Base-by-base conservation (phyloP, 129 eudicot genomes). In the Arctium lappa region DNA sequence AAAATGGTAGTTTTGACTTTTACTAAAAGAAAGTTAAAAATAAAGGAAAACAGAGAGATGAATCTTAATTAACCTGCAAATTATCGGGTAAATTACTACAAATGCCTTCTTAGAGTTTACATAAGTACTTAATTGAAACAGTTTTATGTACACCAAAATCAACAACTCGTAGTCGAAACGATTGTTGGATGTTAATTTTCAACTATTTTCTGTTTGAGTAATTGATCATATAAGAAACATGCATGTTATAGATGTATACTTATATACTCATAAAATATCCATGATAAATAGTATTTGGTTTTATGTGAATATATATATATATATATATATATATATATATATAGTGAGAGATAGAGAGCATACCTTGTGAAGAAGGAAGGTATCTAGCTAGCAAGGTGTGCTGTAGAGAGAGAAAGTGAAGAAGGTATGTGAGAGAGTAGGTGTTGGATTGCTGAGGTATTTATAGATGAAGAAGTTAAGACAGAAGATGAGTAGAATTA, bases 341-440 rank as follows among this genome's bases (percentile, higher is more conserved):
- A 11, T 11, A 48, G 4, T 1, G 16, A 46, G 4, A 10, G 3
- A 50, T 12, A 50, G 15, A 2, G 3, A 50, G 42, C 13, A 53
- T 82, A 82, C 85, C 85, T 82, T 82, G 40, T 40, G 85, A 82
- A 44, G 81, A 22, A 82, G 70, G 18, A 60, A 2, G 68, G 68
- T 60, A 53, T 12, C 63, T 15, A 3, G 31, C 22, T 22, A 22
- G 27, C 27, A 12, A 15, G 12, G 34, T 60, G 69, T 73, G n/a
- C 27, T 62, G 74, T 13, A 53, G 80, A 75, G 81, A 82, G 69
- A 66, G 38, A 75, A n/a, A 30, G 31, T 75, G 60, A 22, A 72
- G 36, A 7, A 27, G 63, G 5, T 18, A 66, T 22, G 38, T 82
- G 85, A 75, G 80, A 66, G 30, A 75, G 30, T 11, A 32, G 56